Evolutionary conservation across 2,329 filamentous ascomycete genomes (phyloP).

Genomic region (Leptographium galeiforme): DNA sequence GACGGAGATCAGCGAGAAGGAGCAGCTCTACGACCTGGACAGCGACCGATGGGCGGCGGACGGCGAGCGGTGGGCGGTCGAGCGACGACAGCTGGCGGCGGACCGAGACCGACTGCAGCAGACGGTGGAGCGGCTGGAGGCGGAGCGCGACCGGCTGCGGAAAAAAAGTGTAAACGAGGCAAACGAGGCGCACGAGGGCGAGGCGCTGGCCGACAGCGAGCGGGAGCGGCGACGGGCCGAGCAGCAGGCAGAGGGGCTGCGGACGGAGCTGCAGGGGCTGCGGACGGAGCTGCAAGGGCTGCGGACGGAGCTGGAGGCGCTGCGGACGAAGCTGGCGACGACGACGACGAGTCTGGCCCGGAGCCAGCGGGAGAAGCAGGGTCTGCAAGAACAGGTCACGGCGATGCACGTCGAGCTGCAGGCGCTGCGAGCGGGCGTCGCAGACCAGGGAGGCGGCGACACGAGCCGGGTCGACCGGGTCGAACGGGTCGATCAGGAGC

Average conservation of each 20-base stretch:
- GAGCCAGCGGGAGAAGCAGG: conserved; percentile 46
- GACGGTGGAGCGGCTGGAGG: conserved; percentile 56
- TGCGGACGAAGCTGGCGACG: conserved; percentile 19
- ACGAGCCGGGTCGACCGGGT: conserved; percentile 48
- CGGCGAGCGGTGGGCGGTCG: conserved; percentile 58
- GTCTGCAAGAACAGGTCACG: conserved; percentile 48
- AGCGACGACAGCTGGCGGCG: conserved; percentile 49
- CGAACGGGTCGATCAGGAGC: conserved; percentile 55
- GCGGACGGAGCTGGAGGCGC: conserved; percentile 20
- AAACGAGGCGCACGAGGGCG: conserved; percentile 59
- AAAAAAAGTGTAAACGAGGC: conserved; percentile 57
- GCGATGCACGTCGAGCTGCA: conserved; percentile 47
- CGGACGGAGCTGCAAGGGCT: conserved; percentile 29
- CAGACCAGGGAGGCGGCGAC: conserved; percentile 47
- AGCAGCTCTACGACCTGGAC: conserved; percentile 57
- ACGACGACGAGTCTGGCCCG: conserved; percentile 28
- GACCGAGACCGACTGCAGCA: conserved; percentile 55
- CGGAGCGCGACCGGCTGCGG: conserved; percentile 54
- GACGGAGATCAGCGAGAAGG: conserved; percentile 53
- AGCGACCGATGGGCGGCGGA: conserved; percentile 61
- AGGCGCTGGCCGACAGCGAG: conserved; percentile 47
- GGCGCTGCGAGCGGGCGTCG: conserved; percentile 40
- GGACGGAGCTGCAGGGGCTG: conserved; percentile 34
- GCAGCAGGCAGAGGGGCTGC: conserved; percentile 16
- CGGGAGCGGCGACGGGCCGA: conserved; percentile 48